Evolutionary conservation across 805 yeast species (phyloP).

Genomic region (Brettanomyces custersianus): DNA sequence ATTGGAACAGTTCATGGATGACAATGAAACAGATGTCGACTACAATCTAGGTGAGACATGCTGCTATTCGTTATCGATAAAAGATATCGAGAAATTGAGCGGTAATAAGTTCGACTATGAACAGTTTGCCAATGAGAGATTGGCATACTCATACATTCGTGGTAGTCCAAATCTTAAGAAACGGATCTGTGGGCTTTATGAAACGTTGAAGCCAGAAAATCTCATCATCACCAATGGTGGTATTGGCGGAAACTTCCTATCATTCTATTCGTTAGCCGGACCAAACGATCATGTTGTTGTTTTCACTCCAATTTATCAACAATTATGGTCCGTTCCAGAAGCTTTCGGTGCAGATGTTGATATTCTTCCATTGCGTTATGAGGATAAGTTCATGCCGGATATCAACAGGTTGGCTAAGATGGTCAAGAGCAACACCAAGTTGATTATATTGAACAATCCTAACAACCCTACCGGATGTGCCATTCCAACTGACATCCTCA

Average conservation of each 20-base stretch:
- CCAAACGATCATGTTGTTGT: constrained; percentile 39
- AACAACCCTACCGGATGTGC: constrained; percentile 39
- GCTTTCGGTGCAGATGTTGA: constrained; percentile 37
- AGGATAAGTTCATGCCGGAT: constrained; percentile 30
- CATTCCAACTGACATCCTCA: constrained; percentile 26
- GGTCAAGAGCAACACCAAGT: constrained; percentile 30
- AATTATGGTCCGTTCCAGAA: constrained; percentile 36
- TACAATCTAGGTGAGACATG: constrained; percentile 47
- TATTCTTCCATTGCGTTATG: constrained; percentile 24
- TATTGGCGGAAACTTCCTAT: constrained; percentile 44
- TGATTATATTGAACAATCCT: constrained; percentile 39
- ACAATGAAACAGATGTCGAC: constrained; percentile 30
- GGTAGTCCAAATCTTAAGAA: constrained; percentile 34
- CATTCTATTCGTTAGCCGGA: constrained; percentile 34
- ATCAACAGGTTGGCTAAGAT: constrained; percentile 23
- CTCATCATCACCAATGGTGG: constrained; percentile 46
- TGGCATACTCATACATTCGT: constrained; percentile 37
- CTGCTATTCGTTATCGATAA: constrained; percentile 33
- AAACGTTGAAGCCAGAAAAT: constrained; percentile 23
- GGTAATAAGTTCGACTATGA: constrained; percentile 20
- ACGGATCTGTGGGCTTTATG: constrained; percentile 30
- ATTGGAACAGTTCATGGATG: constrained; percentile 49
- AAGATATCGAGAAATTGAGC: constrained; percentile 27
- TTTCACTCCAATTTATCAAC: constrained; percentile 43
- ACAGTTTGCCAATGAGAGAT: constrained; percentile 18